Evolutionary conservation across 2,329 filamentous ascomycete genomes (phyloP), one percentile per base, ranked within the genome.

Genomic region (Cladosporium cucumerinum): DNA sequence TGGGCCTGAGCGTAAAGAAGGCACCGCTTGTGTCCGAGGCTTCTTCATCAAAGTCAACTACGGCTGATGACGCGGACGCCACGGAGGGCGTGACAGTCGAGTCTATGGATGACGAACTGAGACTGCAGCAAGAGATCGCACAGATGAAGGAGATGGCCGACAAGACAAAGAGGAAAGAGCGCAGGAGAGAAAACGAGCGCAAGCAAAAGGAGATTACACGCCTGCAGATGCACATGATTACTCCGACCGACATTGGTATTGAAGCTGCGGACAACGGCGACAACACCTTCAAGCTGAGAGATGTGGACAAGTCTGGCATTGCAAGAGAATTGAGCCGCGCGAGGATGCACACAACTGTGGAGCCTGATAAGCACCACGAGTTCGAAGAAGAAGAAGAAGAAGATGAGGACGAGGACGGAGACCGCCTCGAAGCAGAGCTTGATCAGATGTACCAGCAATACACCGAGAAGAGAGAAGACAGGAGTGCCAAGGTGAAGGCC

Each of bases 151-250:
- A 98, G 28, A 89, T 88, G 72, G 91, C 95, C 68, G 86, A 80
- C 51, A 78, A 89, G 25, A 88, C 88, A 71, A 94, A 88, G 78
- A 96, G 93, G 80, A 89, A 92, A 71, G 91, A 96, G 72, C 87
- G 89, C 70, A 86, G 93, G 69, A 91, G 85, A 72, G 93, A 96
- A 66, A 99, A 99, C 69, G 95, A 99, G 78, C 88, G 88, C 77
- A 98, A 96, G 78, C 91, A 95, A 71, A 95, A 91, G 71, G 95
- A 98, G 69, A 92, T 98, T 66, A 84, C 96, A n/a, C 88, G 95
- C 36, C 90, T 99, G 89, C 95, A 99, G 78, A 87, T 99, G 82
- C 89, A 97, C 80, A 99, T 99, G 95, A 89, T 89, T 2, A 91
- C 93, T 0, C 95, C 95, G 8, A 95, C 92, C 83, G 95, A 99